Evolutionary conservation across 2,329 filamentous ascomycete species (phyloP), one percentile per base, ranked within the genome.

Genomic region (Scytalidium sp.): DNA sequence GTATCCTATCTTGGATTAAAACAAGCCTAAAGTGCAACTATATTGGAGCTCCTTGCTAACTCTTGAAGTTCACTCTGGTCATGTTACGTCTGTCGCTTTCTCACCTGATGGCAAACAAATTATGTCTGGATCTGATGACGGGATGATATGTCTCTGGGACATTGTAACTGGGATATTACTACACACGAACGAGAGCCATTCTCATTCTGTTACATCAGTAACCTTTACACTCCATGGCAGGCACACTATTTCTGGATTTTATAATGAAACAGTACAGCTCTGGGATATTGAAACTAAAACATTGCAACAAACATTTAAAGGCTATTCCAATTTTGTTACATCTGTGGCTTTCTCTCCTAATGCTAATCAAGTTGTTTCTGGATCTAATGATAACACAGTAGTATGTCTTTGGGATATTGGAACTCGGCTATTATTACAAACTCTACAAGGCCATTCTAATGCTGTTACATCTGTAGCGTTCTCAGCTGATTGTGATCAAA

Each of bases 281-380:
- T 29, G 25, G 25, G 25, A 29, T 13, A 13, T 13, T 55, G n/a
- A 21, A 52, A 50, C n/a, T n/a, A n/a, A 13, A 29, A 29, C 15
- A 56, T 40, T 60, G 56, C 53, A 50, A 29, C 42, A 45, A 19
- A 45, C 42, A 17, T 27, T 45, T 22, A 17, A 45, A 17, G 42
- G 42, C 19, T 19, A 45, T 27, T 45, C 42, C 6, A 22, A 23
- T 17, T 27, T 11, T 8, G 42, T 45, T 22, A 9, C 10, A 17
- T 45, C 42, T 21, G 42, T 45, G 21, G 22, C 42, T 19, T 45
- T 45, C 19, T 45, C 42, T 8, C 42, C 42, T 11, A 11, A 45
- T 27, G 42, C 9, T 19, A 45, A 21, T 8, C 19, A 21, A 17
- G 19, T 27, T 22, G 22, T 27, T n/a, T 45, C 40, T 19, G 40